Base-by-base conservation (phyloP, 805 yeast species). In the Yamadazyma endophytica region DNA sequence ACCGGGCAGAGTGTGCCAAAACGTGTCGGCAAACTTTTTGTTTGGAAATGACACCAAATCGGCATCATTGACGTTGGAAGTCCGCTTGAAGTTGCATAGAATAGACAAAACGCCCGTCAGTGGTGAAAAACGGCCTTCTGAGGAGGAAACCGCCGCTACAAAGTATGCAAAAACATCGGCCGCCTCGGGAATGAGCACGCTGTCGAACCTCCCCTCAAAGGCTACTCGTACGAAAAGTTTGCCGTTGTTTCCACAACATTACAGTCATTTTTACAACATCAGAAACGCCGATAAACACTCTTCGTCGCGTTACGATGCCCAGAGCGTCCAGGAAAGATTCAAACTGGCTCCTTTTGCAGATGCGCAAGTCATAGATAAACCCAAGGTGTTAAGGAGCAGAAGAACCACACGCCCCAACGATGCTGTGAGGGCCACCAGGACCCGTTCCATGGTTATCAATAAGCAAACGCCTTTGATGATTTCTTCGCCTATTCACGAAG, bases 1-100 rank as follows among this genome's bases (percentile, higher is more conserved):
- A 4, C 64, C 79, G 4, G 74, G 81, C 9, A 66, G 81, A 33
- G 77, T 78, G 21, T 76, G 82, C 43, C 75, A 74, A 33, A 77
- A 71, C 46, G 62, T 78, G 31, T 64, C 76, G 17, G 69, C 73
- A 28, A 52, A 74, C 44, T 59, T 50, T 28, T 39, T 56, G 13
- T 56, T 56, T 46, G 61, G 61, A 47, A 66, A 57, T 54, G 61
- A 47, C 41, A 50, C 53, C 35, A 52, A 56, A 36, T 46, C 52
- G 43, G 23, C 42, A 6, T 53, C 68, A 1, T 70, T 75, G 37
- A 78, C 82, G 2, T 52, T 78, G 30, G 84, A 78, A 51, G 67
- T 78, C 22, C 62, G 76, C 39, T 53, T 78, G 31, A 70, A 73
- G 41, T 62, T 78, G 29, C 66, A 69, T 39, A 57, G 60, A 17